Evolutionary conservation across 2,329 filamentous ascomycete species (phyloP).

Genomic region (Ophiostoma sp.): DNA sequence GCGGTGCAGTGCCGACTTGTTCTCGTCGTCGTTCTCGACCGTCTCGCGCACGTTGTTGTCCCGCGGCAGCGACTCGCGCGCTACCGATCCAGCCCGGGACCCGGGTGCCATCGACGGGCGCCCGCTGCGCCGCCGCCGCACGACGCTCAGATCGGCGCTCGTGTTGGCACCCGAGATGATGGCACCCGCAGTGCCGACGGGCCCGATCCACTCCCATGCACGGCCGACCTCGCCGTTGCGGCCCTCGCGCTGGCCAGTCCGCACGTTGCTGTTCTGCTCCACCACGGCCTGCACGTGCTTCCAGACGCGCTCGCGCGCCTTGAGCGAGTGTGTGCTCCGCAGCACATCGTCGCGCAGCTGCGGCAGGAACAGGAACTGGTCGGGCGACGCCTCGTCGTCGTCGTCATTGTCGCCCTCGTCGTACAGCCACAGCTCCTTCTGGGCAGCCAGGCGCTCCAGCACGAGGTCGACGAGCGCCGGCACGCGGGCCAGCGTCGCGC

Average conservation of each 20-base stretch:
- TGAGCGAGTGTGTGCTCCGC: slow-evolving; percentile 69
- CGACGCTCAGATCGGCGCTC: slow-evolving; percentile 16
- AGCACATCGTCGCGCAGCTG: slow-evolving; percentile 90
- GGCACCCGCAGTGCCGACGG: slow-evolving; percentile 40
- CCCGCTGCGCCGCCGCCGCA: slow-evolving; percentile 46
- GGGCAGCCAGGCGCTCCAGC: slow-evolving; percentile 70
- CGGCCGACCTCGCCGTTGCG: slow-evolving; percentile 59
- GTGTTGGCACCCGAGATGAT: slow-evolving; percentile 30
- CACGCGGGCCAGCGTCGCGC: slow-evolving; percentile 64
- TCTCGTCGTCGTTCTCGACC: slow-evolving; percentile 22
- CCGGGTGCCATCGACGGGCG: slow-evolving; percentile 42
- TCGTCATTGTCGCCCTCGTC: slow-evolving; percentile 32
- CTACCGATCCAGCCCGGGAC: slow-evolving; percentile 34
- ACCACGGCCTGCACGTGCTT: slow-evolving; percentile 74
- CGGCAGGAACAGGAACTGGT: slow-evolving; percentile 78
- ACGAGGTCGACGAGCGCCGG: slow-evolving; percentile 80
- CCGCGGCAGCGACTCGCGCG: slow-evolving; percentile 15
- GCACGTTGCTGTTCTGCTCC: slow-evolving; percentile 88
- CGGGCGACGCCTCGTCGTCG: slow-evolving; percentile 51
- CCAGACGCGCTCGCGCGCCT: slow-evolving; percentile 77
- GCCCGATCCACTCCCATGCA: slow-evolving; percentile 66
- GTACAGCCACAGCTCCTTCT: slow-evolving; percentile 70
- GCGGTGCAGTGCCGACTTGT: slow-evolving; percentile 31
- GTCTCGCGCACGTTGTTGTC: slow-evolving; percentile 37
- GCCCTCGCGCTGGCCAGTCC: slow-evolving; percentile 65